Percentiles rank a stretch among this genome's conserved stretches.
These are phyloP conservation scores for Sporisorium graminicola DNA, from an alignment of 1,284 basidiomycete genomes.

Conservation along the genomic window DNA sequence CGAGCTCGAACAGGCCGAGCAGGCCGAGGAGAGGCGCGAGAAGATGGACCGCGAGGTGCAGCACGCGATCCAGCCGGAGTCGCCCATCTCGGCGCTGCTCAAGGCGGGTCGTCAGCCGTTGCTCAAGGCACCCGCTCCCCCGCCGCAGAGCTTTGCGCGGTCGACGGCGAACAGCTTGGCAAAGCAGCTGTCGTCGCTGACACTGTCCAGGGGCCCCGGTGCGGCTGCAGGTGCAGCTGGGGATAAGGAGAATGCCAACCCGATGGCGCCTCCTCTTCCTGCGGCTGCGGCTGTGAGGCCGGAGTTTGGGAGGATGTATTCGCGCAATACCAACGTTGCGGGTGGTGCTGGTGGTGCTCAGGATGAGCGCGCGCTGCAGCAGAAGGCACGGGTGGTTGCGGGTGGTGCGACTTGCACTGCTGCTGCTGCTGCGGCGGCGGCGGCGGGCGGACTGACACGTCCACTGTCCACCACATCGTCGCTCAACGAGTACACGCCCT, in stretches of 20 bases:
- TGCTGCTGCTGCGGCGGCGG: no score
- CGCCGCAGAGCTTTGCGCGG: slow-evolving; percentile 33
- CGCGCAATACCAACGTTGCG: slow-evolving; percentile 25
- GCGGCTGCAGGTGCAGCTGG: slow-evolving; percentile 1
- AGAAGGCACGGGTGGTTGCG: slow-evolving; percentile 55
- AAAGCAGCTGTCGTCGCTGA: slow-evolving; percentile 44
- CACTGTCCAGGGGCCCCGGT: slow-evolving; percentile 1
- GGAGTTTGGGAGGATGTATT: slow-evolving; percentile 42
- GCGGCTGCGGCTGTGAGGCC: slow-evolving; percentile 12
- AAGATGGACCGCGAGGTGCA: slow-evolving; percentile 88
- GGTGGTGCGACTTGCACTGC: background rate
- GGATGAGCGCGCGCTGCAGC: slow-evolving; percentile 31
- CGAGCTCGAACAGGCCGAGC: slow-evolving; percentile 56
- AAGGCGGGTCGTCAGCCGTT: slow-evolving; percentile 68
- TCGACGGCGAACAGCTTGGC: slow-evolving; percentile 37
- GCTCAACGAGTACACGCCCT: slow-evolving; percentile 10
- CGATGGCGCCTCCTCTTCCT: slow-evolving; percentile 41
- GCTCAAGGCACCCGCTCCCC: slow-evolving; percentile 52
- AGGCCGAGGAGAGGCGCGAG: slow-evolving; percentile 64
- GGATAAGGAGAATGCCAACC: slow-evolving; percentile 63
- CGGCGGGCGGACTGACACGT: slow-evolving; percentile 1
- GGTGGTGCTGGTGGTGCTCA: background rate
- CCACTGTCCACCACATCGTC: slow-evolving; percentile 24
- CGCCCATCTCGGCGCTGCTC: slow-evolving; percentile 91
- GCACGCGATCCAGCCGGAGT: slow-evolving; percentile 92